A percentile compares a stretch with the other conserved stretches of the same genome.
Evolutionary conservation across 2,329 filamentous ascomycete species (phyloP).

Genomic region (Colletotrichum sp.): DNA sequence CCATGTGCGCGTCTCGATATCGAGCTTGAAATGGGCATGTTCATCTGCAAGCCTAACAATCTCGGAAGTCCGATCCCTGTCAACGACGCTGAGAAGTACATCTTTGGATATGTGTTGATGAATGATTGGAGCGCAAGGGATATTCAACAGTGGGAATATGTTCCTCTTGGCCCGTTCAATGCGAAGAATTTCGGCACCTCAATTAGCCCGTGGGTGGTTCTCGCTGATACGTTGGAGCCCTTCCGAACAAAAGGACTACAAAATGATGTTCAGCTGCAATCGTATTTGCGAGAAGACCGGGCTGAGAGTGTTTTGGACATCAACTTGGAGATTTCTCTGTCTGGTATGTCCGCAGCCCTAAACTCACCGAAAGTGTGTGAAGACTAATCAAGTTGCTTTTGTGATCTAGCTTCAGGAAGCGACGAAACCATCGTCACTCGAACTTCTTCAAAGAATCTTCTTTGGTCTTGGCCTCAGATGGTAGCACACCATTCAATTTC

Average conservation of each 20-base stretch:
- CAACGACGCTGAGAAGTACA: constrained; percentile 66
- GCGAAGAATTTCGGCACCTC: constrained; percentile 64
- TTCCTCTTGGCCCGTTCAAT: constrained; percentile 65
- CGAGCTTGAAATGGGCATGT: constrained; percentile 79
- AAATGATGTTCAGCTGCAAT: constrained; percentile 37
- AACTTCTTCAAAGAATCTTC: constrained; percentile 50
- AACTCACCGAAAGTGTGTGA: background rate
- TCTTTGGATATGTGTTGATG: constrained; percentile 73
- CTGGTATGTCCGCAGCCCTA: constrained; percentile 27
- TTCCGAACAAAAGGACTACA: constrained; percentile 22
- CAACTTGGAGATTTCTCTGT: constrained; percentile 40
- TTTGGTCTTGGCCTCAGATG: constrained; percentile 87
- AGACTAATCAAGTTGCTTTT: background rate
- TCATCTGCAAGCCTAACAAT: constrained; percentile 68
- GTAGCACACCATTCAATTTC: constrained; percentile 79
- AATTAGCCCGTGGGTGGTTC: constrained; percentile 66
- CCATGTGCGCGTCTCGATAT: constrained; percentile 71
- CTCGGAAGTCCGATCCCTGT: constrained; percentile 70
- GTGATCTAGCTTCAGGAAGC: constrained; percentile 22
- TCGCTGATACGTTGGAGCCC: constrained; percentile 57
- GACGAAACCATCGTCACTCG: constrained; percentile 37
- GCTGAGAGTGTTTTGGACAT: constrained; percentile 40
- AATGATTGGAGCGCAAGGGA: constrained; percentile 70
- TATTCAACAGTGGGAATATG: constrained; percentile 65
- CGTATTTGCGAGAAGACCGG: constrained; percentile 59